Base-by-base conservation (phyloP, 495 filamentous ascomycete genomes). In the Talaromyces proteolyticus region DNA sequence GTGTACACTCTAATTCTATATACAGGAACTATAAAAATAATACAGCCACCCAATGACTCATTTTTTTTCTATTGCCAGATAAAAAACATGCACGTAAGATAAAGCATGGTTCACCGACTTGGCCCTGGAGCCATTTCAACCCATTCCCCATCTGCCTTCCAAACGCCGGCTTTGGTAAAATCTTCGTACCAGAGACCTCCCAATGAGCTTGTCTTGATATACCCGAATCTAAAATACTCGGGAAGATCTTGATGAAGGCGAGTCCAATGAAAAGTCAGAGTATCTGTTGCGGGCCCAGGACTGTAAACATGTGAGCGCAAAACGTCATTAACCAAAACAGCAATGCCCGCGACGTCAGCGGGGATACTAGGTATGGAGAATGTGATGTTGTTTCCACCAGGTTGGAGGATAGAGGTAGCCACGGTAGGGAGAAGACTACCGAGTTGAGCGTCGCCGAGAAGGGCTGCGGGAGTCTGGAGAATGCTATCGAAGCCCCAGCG, bases 151-250 rank as follows among this genome's bases (percentile, higher is more conserved):
- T 84, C 68, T 2, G 22, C 60, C 17, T 70, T 68, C 87, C 90
- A 89, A 24, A 68, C 75, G 11, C 84, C 88, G 0, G 91, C 85
- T 47, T 77, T 81, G 11, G 87, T 88, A 55, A 91, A 96, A 66
- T 96, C 91, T 48, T 78, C 81, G 56, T 74, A 78, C 44, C 66
- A 64, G 42, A 80, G 77, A 0, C 87, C 86, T 16, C 70, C 72
- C 44, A 73, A 41, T 0, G 63, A 50, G 53, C 68, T 69, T 11
- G 60, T 43, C 55, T 76, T 69, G 66, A 91, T 80, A 66, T 80
- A 88, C n/a, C 75, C 85, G 66, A 94, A 92, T 14, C 88, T 71
- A 64, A 94, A 91, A 58, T 89, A 94, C 66, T 89, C 86, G 7
- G 79, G 75, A 34, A 70, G 66, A 2, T 59, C 61, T 64, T 66